A percentile compares a stretch with the other conserved stretches of the same genome.
These are phyloP conservation scores for Cynanchum wilfordii DNA, from an alignment of 257 asterid species.

Conservation along the genomic window DNA sequence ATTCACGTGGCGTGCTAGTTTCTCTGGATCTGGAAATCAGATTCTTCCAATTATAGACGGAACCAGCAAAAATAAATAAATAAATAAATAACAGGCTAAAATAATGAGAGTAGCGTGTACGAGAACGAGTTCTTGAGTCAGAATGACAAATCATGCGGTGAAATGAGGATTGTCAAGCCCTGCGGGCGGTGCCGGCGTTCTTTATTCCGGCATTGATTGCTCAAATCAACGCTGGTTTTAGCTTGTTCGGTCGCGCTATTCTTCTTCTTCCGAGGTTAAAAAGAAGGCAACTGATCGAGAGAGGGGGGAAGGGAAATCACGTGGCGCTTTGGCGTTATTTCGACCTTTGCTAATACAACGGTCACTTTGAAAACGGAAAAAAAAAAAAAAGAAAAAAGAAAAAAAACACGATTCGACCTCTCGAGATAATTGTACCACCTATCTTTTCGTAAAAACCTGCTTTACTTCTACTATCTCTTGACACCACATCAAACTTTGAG, in stretches of 20 bases:
- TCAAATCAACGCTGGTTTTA: background rate
- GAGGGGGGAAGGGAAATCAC: background rate
- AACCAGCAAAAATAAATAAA: background rate
- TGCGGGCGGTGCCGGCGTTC: background rate
- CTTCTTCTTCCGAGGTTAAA: background rate
- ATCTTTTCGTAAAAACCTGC: no score
- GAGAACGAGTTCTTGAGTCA: constrained; percentile 4
- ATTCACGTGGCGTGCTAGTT: background rate
- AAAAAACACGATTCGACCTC: no score
- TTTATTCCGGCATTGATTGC: background rate
- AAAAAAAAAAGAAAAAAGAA: no score
- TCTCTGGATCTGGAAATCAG: background rate
- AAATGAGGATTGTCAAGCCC: background rate
- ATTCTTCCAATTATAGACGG: background rate
- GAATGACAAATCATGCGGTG: constrained; percentile 10
- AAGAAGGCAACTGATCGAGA: background rate
- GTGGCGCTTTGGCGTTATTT: background rate
- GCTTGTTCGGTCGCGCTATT: background rate
- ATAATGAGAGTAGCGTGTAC: constrained; percentile 5
- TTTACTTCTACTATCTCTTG: no score
- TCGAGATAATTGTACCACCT: no score
- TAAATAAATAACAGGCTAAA: background rate
- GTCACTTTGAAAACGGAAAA: background rate
- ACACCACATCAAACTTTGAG: no score
- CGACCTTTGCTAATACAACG: background rate